Base-by-base conservation (phyloP, 345 rosid genomes). In the Clausena lansium region DNA sequence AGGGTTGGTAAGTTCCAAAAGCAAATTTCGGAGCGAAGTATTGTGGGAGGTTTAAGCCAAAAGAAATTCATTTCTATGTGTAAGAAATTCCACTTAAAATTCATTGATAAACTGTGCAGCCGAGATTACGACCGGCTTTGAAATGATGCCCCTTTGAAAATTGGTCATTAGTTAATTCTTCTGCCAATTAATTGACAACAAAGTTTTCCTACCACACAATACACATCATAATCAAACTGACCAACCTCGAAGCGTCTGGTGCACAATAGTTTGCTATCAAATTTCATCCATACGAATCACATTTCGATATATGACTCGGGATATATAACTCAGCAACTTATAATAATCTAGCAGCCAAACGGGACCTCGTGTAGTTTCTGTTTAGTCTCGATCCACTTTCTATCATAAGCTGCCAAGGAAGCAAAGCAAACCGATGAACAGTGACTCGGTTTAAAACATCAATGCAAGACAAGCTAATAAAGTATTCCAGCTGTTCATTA, bases 201-300 rank as follows among this genome's bases (percentile, higher is more conserved):
- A 71, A 55, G 75, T 71, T 71, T 71, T 71, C 75, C 75, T 55
- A 71, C 63, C 50, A 13, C 75, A n/a, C n/a, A n/a, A n/a, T n/a
- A n/a, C n/a, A 55, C 47, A 33, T 33, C 2, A 7, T 1, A 60
- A 10, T 60, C 50, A 45, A 3, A 45, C 10, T 3, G 4, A 24
- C 22, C 54, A 38, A 67, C 71, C 52, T 67, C 30, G 19, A 38
- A 67, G 71, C 13, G 71, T 67, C 54, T 38, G 10, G 30, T 1
- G 71, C 55, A 15, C 73, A 47, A 10, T 41, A n/a, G n/a, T 69
- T 47, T 4, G 28, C 35, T 27, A 19, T 45, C n/a, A 38, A 69
- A 25, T 69, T 68, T 25, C 50, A 25, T 25, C 57, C 22, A n/a
- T 11, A 0, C 25, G 58, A 45, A 24, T 25, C 22, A 11, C 27